Conservation (phyloP, 805 yeast genomes). For the Saccharomycopsis sp. region DNA sequence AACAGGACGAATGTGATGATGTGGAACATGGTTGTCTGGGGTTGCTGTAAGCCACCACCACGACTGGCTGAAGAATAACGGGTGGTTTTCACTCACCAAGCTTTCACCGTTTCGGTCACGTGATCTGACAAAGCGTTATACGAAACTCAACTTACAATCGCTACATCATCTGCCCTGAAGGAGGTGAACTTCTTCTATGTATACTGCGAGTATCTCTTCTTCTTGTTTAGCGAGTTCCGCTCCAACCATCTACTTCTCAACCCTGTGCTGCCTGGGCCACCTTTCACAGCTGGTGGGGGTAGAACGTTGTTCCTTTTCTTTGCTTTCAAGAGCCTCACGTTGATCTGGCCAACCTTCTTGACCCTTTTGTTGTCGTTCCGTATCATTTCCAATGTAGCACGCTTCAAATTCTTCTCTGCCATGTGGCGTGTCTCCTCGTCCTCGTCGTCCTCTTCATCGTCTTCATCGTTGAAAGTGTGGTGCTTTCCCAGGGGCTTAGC, state of each 20-base stretch:
- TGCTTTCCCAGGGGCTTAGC: conserved; percentile 1
- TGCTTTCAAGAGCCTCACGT: conserved; percentile 12
- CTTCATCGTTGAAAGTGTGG: conserved; percentile 5
- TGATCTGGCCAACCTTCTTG: conserved; percentile 11
- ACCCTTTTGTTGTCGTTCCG: no score
- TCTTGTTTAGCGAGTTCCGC: conserved; percentile 14
- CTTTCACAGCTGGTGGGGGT: conserved; percentile 9
- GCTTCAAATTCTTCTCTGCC: conserved; percentile 3
- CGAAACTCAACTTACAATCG: no score
- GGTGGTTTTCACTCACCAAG: no score
- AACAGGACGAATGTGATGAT: conserved; percentile 1
- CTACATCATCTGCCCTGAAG: no score
- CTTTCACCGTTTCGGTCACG: no score
- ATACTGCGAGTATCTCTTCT: conserved; percentile 4
- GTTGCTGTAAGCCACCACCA: no score
- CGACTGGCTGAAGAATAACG: no score
- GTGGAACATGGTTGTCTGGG: no score
- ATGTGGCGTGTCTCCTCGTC: background rate
- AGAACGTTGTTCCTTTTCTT: background rate
- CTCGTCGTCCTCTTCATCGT: conserved; percentile 4
- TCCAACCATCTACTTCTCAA: conserved; percentile 16
- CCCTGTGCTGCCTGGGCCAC: background rate
- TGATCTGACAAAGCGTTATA: no score
- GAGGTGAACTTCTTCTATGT: no score
- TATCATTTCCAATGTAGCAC: conserved; percentile 6